phyloP scores from a whole-genome alignment of 2,329 filamentous ascomycete genomes.

The Botrytis deweyae region DNA sequence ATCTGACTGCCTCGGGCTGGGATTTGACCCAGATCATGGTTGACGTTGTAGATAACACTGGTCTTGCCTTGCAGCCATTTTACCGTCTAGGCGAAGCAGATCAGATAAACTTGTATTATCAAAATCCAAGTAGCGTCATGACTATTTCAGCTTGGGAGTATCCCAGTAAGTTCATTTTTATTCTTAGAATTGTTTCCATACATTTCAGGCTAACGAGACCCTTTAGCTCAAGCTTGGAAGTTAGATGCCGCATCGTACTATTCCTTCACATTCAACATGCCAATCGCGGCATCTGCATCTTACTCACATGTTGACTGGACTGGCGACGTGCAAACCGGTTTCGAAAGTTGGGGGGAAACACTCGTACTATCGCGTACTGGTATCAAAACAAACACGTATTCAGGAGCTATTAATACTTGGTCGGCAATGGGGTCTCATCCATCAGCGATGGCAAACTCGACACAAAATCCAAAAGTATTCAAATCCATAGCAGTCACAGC shows the following conservation, averaged over 20 bases:
- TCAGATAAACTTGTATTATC: constrained; percentile 27
- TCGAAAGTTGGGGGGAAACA: constrained; percentile 5
- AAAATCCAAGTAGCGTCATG: constrained; percentile 18
- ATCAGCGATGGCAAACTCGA: constrained; percentile 25
- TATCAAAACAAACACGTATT: constrained; percentile 8
- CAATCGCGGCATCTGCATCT: constrained; percentile 13
- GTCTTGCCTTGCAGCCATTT: constrained; percentile 27
- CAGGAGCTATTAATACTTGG: background rate
- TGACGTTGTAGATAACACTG: constrained; percentile 20
- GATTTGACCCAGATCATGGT: constrained; percentile 23
- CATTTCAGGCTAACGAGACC: background rate
- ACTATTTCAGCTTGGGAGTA: constrained; percentile 17
- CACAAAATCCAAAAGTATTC: constrained; percentile 15
- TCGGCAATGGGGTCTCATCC: constrained; percentile 18
- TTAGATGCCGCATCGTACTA: constrained; percentile 1
- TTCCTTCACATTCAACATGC: background rate
- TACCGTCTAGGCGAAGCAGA: constrained; percentile 1
- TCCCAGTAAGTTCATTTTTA: background rate
- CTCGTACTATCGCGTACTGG: background rate
- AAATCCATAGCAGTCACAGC: constrained; percentile 24
- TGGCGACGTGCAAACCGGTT: background rate
- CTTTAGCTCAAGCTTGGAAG: background rate
- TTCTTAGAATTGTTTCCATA: background rate
- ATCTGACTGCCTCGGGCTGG: constrained; percentile 25
- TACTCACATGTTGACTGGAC: background rate